Evolutionary conservation across 345 rosid genomes (phyloP), one percentile per base, ranked within the genome.

Genomic region (Citrus unshiu): DNA sequence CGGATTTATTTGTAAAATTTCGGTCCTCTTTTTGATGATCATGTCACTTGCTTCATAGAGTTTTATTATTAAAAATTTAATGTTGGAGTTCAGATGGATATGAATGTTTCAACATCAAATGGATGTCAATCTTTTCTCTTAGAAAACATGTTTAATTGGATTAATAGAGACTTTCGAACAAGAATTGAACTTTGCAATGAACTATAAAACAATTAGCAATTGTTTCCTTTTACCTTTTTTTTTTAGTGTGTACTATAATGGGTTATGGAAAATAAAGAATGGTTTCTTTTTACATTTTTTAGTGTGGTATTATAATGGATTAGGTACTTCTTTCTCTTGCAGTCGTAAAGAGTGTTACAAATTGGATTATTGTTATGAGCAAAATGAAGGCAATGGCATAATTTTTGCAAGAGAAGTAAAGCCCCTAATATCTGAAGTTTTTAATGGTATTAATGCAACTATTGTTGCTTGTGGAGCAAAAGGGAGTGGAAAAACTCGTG

Each of bases 381-480:
- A 85, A 81, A 80, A 60, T 0, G 88, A 92, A 77, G 81, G 81
- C 22, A 89, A 83, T 35, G 69, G 61, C 30, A 61, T 24, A 24
- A 75, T 94, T 68, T 85, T 83, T 72, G 10, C 76, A n/a, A 88
- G 78, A 77, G 97, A 94, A 72, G 89, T 94, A 4, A 85, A 84
- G 79, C 90, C 91, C 70, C 80, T 91, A 0, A 63, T 94, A 60
- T 40, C 87, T 60, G 86, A 57, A 49, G 85, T 94, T 65, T 87
- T 94, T 51, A 85, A 85, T 40, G 97, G 97, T 40, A 70, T 66
- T 7, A 83, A 84, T 84, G 89, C 90, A 61, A 89, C 89, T 58
- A 75, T 91, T 7, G 80, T 94, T 84, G 97, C 94, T 4, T 86
- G 57, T 7, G 98, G 98, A 81, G 93, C 98, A 14, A 87, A 89